Evolutionary conservation across 1,284 basidiomycete genomes (phyloP).

Genomic region (Gastroboletus turbinatus): DNA sequence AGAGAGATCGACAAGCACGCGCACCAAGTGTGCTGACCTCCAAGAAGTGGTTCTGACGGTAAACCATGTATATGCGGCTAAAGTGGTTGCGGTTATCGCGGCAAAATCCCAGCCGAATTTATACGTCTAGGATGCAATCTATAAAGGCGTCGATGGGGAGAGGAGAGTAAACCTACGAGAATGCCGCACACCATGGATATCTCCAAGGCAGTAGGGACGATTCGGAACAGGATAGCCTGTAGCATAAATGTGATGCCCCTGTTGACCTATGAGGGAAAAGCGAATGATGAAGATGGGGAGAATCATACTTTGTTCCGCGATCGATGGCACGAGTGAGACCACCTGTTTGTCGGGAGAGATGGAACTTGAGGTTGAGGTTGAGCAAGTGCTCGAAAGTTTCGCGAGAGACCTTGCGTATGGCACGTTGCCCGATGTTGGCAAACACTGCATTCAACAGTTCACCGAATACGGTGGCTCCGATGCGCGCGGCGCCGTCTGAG

Average conservation of each 20-base stretch:
- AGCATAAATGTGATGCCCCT: constrained; percentile 97
- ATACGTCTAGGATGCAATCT: constrained; percentile 62
- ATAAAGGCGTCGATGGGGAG: background rate
- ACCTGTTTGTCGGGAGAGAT: constrained; percentile 91
- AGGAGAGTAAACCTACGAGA: constrained; percentile 49
- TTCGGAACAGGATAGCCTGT: constrained; percentile 92
- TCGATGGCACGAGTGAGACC: constrained; percentile 96
- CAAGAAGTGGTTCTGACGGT: constrained; percentile 95
- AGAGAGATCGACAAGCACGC: background rate
- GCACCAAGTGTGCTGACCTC: constrained; percentile 54
- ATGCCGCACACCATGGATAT: constrained; percentile 98
- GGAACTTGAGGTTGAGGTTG: constrained; percentile 90
- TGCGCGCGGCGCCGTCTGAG: constrained; percentile 86
- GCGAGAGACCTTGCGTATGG: constrained; percentile 90
- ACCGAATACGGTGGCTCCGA: constrained; percentile 87
- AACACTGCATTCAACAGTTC: constrained; percentile 97
- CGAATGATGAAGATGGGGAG: background rate
- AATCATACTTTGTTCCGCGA: constrained; percentile 85
- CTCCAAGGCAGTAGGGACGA: constrained; percentile 94
- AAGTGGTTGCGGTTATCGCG: constrained; percentile 82
- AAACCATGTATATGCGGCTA: constrained; percentile 95
- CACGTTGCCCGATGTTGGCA: constrained; percentile 92
- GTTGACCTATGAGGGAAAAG: constrained; percentile 5
- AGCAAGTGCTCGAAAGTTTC: constrained; percentile 94
- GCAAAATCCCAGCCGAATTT: constrained; percentile 98